Evolutionary conservation across 2,329 filamentous ascomycete species (phyloP).

Genomic region (Phialophora expanda): DNA sequence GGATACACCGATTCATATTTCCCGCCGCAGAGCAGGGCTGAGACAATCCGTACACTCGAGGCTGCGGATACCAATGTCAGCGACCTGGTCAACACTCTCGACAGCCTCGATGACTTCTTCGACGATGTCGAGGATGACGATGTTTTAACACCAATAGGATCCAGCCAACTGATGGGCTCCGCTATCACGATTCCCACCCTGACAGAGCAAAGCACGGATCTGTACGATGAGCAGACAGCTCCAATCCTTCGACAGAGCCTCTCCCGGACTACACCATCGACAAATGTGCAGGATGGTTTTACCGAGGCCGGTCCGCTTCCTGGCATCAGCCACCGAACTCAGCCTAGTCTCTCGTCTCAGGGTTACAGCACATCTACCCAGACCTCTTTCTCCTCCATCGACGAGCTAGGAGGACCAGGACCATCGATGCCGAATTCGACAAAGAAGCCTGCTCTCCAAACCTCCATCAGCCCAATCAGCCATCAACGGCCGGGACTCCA

Average conservation of each 20-base stretch:
- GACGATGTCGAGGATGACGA: slow-evolving; percentile 65
- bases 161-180: slow-evolving; percentile 56
- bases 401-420: slow-evolving; percentile 61
- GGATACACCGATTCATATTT: slow-evolving; percentile 80
- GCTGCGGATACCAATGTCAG: slow-evolving; percentile 69
- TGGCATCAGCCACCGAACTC: slow-evolving; percentile 54
- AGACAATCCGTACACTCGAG: slow-evolving; percentile 86
- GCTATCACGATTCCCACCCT: slow-evolving; percentile 55
- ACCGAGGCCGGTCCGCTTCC: slow-evolving; percentile 70
- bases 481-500: slow-evolving; percentile 82
- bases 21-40: slow-evolving; percentile 71
- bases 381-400: slow-evolving; percentile 37
- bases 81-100: slow-evolving; percentile 79
- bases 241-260: slow-evolving; percentile 87
- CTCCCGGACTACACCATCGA: slow-evolving; percentile 70
- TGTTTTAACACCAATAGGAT: slow-evolving; percentile 44
- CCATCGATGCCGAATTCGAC: slow-evolving; percentile 56
- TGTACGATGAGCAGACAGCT: slow-evolving; percentile 92
- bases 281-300: slow-evolving; percentile 86
- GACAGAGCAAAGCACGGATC: slow-evolving; percentile 75
- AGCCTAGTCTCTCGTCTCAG: slow-evolving; percentile 33
- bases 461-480: slow-evolving; percentile 79
- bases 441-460: slow-evolving; percentile 64
- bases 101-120: slow-evolving; percentile 82
- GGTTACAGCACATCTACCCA: slow-evolving; percentile 30